phyloP scores from a whole-genome alignment of 2,329 filamentous ascomycete genomes.

The Aspergillus brunneoviolaceus region DNA sequence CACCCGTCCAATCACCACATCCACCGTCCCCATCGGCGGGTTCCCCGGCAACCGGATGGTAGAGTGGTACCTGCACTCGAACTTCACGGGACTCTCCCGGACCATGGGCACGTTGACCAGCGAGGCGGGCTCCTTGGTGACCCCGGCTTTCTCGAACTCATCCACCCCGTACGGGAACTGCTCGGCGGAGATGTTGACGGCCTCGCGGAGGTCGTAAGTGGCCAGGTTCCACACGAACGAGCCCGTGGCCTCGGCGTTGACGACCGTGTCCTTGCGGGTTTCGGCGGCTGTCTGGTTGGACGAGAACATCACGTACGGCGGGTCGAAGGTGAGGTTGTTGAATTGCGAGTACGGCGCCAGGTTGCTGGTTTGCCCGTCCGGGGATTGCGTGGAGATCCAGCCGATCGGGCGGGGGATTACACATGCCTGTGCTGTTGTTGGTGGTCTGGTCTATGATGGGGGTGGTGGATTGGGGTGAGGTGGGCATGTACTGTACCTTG shows the following conservation, averaged over 20 bases:
- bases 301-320: constrained; percentile 62
- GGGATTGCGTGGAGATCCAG: constrained; percentile 60
- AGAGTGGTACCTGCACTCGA: constrained; percentile 58
- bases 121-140: constrained; percentile 50
- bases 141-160: constrained; percentile 53
- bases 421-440: constrained; percentile 39
- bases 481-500: constrained; percentile 41
- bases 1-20: constrained; percentile 59
- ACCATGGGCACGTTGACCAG: constrained; percentile 53
- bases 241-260: constrained; percentile 57
- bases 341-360: constrained; percentile 63
- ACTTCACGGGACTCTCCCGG: constrained; percentile 54
- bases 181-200: constrained; percentile 57
- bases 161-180: constrained; percentile 52
- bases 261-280: constrained; percentile 56
- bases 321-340: constrained; percentile 63
- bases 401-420: constrained; percentile 63
- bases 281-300: constrained; percentile 54
- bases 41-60: constrained; percentile 58
- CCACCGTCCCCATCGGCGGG: constrained; percentile 57
- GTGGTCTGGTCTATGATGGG: no score
- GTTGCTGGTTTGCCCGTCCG: constrained; percentile 48
- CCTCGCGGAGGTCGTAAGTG: constrained; percentile 56
- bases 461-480: no score
- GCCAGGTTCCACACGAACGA: constrained; percentile 61